A percentile compares a stretch with the other conserved stretches of the same genome.
Conservation (phyloP, 208 protist genomes). For the Leishmania major region DNA sequence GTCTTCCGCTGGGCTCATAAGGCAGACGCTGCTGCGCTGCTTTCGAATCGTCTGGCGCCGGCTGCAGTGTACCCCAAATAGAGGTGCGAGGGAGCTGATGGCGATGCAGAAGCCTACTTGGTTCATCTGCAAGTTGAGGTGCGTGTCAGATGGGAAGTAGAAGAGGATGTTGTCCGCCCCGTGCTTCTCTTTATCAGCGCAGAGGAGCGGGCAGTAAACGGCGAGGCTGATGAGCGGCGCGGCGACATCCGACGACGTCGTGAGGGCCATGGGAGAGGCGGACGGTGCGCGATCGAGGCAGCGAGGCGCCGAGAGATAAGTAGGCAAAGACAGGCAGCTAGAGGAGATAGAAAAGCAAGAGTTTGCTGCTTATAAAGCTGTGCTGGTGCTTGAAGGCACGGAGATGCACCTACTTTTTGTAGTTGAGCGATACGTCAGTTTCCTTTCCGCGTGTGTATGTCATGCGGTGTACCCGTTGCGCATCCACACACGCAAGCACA, state of each 20-base stretch:
- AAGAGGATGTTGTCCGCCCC: conserved; percentile 74
- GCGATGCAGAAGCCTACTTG: conserved; percentile 78
- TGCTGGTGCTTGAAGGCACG: background rate
- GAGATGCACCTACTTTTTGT: background rate
- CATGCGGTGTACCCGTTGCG: background rate
- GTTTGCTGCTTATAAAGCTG: background rate
- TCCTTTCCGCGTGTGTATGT: background rate
- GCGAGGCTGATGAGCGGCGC: conserved; percentile 39
- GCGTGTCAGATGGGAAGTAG: conserved; percentile 46
- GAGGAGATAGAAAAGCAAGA: background rate
- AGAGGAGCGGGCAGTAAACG: conserved; percentile 62
- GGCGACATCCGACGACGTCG: background rate
- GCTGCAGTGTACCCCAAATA: conserved; percentile 30
- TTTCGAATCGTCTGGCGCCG: conserved; percentile 16
- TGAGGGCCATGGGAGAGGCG: conserved; percentile 5
- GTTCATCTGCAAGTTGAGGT: conserved; percentile 56
- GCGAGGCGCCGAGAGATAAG: background rate
- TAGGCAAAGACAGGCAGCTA: background rate
- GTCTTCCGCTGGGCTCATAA: conserved; percentile 13
- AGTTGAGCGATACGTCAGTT: background rate
- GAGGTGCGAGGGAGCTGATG: conserved; percentile 37
- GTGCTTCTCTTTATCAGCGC: conserved; percentile 44
- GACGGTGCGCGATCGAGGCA: background rate
- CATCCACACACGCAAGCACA: background rate
- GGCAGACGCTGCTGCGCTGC: conserved; percentile 27